Conservation (phyloP, 495 filamentous ascomycete species). For the Penicillium dipodomyicola region DNA sequence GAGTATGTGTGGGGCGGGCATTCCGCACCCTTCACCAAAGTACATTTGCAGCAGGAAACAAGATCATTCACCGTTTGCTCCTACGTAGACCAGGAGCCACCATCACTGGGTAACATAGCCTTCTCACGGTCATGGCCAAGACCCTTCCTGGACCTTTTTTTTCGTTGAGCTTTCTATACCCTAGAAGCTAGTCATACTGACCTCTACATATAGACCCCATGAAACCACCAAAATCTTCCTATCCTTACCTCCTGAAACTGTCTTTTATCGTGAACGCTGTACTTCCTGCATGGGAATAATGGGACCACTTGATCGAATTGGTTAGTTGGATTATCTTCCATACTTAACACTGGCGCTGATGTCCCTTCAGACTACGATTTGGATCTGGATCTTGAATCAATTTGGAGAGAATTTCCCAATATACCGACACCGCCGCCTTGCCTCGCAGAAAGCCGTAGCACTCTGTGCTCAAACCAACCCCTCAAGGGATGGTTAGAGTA, state of each 20-base stretch:
- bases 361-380: not conserved
- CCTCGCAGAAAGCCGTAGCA: not conserved
- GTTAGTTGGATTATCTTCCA: not conserved
- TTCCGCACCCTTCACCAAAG: not conserved
- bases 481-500: not conserved
- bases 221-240: too few species aligned
- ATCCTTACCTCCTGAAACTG: not conserved
- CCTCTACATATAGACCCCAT: too few species aligned
- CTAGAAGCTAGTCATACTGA: too few species aligned
- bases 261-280: not conserved
- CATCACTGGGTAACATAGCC: too few species aligned
- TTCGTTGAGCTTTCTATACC: too few species aligned
- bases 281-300: not conserved
- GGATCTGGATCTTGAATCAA: constrained; percentile 1
- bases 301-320: not conserved
- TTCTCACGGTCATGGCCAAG: too few species aligned
- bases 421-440: not conserved
- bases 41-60: not conserved
- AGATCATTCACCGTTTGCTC: too few species aligned
- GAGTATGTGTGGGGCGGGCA: not conserved
- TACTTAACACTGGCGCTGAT: not conserved
- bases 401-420: constrained; percentile 1
- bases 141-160: not conserved
- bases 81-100: too few species aligned
- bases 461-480: not conserved